A percentile compares a stretch with the other conserved stretches of the same genome.
Evolutionary conservation across 163 green algal species (phyloP).

Genomic region (Prototheca cutis): DNA sequence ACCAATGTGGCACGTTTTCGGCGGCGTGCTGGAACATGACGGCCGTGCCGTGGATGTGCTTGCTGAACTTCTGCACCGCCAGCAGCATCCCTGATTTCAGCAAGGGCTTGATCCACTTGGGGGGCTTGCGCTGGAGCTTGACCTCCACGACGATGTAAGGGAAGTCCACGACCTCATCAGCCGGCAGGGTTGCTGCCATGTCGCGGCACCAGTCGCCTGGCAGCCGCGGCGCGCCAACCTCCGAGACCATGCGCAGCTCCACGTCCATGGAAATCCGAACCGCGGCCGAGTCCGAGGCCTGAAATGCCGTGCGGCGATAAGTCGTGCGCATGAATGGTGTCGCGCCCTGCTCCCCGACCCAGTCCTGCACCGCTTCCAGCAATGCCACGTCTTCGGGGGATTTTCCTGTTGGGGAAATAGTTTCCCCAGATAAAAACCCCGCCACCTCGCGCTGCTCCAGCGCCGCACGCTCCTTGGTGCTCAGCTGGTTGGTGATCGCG

Average conservation of each 20-base stretch:
- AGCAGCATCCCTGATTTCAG: conserved; percentile 42
- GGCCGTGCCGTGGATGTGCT: conserved; percentile 74
- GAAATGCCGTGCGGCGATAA: conserved; percentile 67
- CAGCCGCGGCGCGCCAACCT: background rate
- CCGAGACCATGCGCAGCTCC: conserved; percentile 41
- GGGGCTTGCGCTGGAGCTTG: conserved; percentile 60
- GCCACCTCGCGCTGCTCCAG: conserved; percentile 34
- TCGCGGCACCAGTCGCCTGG: conserved; percentile 26
- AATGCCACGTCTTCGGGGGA: conserved; percentile 1
- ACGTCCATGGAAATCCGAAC: conserved; percentile 61
- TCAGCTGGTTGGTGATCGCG: conserved; percentile 49
- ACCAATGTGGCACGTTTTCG: conserved; percentile 48
- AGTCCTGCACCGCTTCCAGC: conserved; percentile 17
- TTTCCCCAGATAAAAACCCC: conserved; percentile 27
- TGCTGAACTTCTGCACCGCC: conserved; percentile 69
- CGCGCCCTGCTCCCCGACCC: conserved; percentile 17
- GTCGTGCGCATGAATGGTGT: conserved; percentile 52
- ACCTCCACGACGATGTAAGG: conserved; percentile 73
- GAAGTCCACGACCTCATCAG: conserved; percentile 45
- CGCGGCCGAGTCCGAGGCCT: conserved; percentile 42
- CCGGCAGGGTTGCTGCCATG: conserved; percentile 5
- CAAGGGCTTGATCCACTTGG: conserved; percentile 51
- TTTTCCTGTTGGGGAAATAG: background rate
- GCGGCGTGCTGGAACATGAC: conserved; percentile 44
- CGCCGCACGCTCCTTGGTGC: conserved; percentile 52